phyloP scores from a whole-genome alignment of 306 rosid genomes.

The Begonia loranthoides region DNA sequence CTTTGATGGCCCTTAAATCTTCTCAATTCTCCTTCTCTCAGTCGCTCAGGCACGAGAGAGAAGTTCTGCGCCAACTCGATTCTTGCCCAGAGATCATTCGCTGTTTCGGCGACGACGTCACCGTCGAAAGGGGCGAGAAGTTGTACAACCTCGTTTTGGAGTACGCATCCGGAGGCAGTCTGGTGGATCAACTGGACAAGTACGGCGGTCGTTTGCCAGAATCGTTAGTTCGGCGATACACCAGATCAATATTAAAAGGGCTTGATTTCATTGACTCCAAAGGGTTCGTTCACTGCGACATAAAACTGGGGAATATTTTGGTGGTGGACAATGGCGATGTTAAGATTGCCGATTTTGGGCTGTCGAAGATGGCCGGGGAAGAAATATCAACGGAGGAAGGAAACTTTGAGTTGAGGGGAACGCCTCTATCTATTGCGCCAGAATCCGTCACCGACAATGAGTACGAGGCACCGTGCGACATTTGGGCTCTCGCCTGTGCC shows the following conservation, averaged over 20 bases:
- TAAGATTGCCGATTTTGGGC: conserved; percentile 80
- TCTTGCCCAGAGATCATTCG: conserved; percentile 28
- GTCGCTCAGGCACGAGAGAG: conserved; percentile 41
- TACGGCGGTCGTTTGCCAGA: conserved; percentile 36
- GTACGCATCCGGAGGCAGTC: conserved; percentile 46
- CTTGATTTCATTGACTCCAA: conserved; percentile 29
- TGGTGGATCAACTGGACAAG: conserved; percentile 29
- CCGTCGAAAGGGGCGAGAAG: conserved; percentile 24
- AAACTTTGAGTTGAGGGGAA: conserved; percentile 36
- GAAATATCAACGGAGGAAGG: conserved; percentile 5
- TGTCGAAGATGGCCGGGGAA: conserved; percentile 27
- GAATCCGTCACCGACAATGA: conserved; percentile 47
- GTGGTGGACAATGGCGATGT: conserved; percentile 30
- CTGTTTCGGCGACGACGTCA: conserved; percentile 34
- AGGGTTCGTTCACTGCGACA: conserved; percentile 73
- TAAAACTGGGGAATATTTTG: conserved; percentile 61
- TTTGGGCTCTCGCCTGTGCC: conserved; percentile 75
- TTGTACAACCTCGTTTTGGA: conserved; percentile 37
- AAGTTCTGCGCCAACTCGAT: conserved; percentile 24
- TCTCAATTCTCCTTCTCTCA: conserved; percentile 10
- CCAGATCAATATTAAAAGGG: conserved; percentile 33
- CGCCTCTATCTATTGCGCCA: conserved; percentile 72
- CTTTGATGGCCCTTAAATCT: conserved; percentile 48
- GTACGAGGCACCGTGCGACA: conserved; percentile 44
- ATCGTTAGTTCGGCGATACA: conserved; percentile 20